A percentile compares a stretch with the other conserved stretches of the same genome.
phyloP scores from a whole-genome alignment of 2,329 filamentous ascomycete genomes.

The Trichoderma sp. region DNA sequence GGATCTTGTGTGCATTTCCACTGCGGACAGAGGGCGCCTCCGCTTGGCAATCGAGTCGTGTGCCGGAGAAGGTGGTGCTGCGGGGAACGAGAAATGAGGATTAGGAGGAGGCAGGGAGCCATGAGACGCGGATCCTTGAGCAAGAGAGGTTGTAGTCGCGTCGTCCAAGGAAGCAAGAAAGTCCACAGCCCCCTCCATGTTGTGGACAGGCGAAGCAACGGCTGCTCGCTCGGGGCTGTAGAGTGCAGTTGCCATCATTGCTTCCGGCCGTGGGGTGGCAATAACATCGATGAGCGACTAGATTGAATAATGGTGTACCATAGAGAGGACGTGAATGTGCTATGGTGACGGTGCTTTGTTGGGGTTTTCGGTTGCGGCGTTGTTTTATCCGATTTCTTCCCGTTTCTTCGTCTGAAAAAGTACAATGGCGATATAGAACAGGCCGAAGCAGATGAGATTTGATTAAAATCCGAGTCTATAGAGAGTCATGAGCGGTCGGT shows the following conservation, averaged over 20 bases:
- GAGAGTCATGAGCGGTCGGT: not conserved
- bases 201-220: conserved; percentile 32
- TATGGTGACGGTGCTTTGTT: not conserved
- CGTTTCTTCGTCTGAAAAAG: not conserved
- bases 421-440: conserved; percentile 18
- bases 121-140: conserved; percentile 19
- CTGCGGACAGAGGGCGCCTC: conserved; percentile 55
- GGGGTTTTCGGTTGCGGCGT: not conserved
- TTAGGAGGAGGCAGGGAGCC: conserved; percentile 53
- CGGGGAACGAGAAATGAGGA: conserved; percentile 66
- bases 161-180: conserved; percentile 29
- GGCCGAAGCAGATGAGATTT: conserved; percentile 20
- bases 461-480: conserved; percentile 25
- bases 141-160: conserved; percentile 24
- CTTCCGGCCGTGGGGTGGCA: conserved; percentile 52
- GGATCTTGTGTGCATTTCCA: conserved; percentile 45
- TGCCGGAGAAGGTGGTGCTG: conserved; percentile 45
- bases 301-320: conserved; percentile 39
- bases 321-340: conserved; percentile 33
- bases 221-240: conserved; percentile 41
- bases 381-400: not conserved
- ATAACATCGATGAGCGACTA: conserved; percentile 47
- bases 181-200: conserved; percentile 31
- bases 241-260: conserved; percentile 44
- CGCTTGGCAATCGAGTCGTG: conserved; percentile 48